A percentile compares a stretch with the other conserved stretches of the same genome.
Conservation (phyloP, 495 filamentous ascomycete genomes). For the Aspergillus steynii region DNA sequence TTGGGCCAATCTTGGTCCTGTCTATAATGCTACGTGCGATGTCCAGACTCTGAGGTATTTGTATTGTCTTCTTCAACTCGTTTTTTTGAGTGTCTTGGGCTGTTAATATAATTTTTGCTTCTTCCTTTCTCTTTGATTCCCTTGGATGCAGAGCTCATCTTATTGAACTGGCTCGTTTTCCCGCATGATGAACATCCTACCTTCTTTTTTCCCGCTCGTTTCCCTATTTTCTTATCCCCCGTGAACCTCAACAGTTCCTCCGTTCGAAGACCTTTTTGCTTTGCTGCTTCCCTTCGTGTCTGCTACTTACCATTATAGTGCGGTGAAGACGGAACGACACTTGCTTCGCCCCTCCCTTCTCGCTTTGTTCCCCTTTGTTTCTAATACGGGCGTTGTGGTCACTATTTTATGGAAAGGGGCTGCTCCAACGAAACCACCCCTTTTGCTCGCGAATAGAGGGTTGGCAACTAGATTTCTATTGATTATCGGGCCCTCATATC, state of each 20-base stretch:
- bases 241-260: not conserved
- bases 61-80: not conserved
- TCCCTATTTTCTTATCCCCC: not conserved
- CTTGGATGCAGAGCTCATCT: not conserved
- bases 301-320: not conserved
- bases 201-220: not conserved
- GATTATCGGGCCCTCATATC: not conserved
- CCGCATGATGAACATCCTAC: not conserved
- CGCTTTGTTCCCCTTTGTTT: slow-evolving; percentile 1
- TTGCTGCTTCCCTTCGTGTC: not conserved
- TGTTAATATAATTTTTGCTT: slow-evolving; percentile 10
- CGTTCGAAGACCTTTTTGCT: not conserved
- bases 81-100: not conserved
- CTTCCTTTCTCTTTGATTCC: not conserved
- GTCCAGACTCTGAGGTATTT: slow-evolving; percentile 10
- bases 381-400: slow-evolving; percentile 25
- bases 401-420: slow-evolving; percentile 12
- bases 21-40: slow-evolving; percentile 3
- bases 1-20: slow-evolving; percentile 15
- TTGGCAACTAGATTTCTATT: slow-evolving; percentile 20
- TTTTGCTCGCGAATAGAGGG: slow-evolving; percentile 8
- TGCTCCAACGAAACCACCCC: slow-evolving; percentile 11
- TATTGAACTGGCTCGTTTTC: not conserved
- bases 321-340: not conserved
- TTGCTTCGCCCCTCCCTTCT: slow-evolving; percentile 6